These are phyloP conservation scores for Diplodia seriata DNA, from an alignment of 2,329 filamentous ascomycete genomes.

Conservation along the genomic window DNA sequence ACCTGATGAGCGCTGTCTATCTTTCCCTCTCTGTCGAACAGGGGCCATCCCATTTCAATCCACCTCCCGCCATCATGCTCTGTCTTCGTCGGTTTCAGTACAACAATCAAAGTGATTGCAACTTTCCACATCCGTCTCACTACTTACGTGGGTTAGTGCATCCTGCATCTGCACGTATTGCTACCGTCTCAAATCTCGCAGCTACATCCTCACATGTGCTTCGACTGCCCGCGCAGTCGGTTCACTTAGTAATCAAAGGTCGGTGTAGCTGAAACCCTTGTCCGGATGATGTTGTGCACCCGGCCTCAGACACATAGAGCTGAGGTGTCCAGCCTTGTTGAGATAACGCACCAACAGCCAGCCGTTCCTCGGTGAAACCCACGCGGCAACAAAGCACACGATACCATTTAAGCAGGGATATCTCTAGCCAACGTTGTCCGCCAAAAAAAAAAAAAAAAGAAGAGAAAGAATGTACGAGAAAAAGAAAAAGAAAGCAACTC, in stretches of 20 bases:
- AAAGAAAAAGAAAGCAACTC: not conserved
- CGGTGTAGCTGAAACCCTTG: no score
- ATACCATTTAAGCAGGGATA: conserved; percentile 18
- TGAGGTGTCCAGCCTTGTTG: no score
- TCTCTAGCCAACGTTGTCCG: conserved; percentile 24
- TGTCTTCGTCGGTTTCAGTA: not conserved
- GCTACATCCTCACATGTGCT: no score
- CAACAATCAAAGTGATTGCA: not conserved
- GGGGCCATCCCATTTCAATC: not conserved
- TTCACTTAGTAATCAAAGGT: no score
- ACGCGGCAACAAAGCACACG: not conserved
- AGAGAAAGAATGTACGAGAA: not conserved
- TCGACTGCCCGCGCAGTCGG: no score
- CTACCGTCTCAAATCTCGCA: no score
- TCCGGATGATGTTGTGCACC: no score
- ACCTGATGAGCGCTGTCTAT: not conserved
- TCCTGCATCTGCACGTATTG: no score
- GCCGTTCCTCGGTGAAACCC: not conserved
- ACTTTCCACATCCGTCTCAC: no score
- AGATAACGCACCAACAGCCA: not conserved
- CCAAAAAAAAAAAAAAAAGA: not conserved
- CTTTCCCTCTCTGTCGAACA: not conserved
- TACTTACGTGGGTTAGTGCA: no score
- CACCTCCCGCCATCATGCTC: no score
- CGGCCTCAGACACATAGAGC: no score